phyloP scores from a whole-genome alignment of 768 basidiomycete genomes.

The Suillus subaureus region DNA sequence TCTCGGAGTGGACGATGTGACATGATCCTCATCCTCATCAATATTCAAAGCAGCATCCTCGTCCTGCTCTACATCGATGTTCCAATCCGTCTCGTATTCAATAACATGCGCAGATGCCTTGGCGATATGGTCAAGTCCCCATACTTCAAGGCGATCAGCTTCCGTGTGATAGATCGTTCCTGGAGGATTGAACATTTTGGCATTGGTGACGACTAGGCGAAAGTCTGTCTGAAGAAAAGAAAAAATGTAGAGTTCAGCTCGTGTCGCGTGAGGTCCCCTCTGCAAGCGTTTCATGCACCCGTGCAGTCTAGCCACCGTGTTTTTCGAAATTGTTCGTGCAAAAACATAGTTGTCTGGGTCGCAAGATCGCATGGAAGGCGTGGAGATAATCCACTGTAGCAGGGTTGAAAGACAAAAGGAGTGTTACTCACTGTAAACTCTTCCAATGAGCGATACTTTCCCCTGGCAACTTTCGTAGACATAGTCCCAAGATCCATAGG shows the following conservation, averaged over 20 bases:
- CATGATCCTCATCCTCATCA: slow-evolving; percentile 34
- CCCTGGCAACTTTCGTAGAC: slow-evolving; percentile 71
- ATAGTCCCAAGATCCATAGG: slow-evolving; percentile 97
- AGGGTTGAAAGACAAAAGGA: not conserved
- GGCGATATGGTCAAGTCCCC: slow-evolving; percentile 73
- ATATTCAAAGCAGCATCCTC: slow-evolving; percentile 41
- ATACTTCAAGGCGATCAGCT: slow-evolving; percentile 69
- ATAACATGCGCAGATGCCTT: slow-evolving; percentile 74
- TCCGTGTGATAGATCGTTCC: slow-evolving; percentile 75
- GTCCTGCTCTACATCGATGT: slow-evolving; percentile 75
- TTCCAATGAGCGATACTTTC: slow-evolving; percentile 78
- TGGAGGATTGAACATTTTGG: slow-evolving; percentile 76
- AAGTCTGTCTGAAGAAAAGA: slow-evolving; percentile 55
- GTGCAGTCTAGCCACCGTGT: not conserved
- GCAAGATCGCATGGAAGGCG: not conserved
- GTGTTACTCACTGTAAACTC: slow-evolving; percentile 67
- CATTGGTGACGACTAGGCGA: slow-evolving; percentile 70
- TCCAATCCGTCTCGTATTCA: slow-evolving; percentile 84
- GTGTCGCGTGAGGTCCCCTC: not conserved
- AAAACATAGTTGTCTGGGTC: not conserved
- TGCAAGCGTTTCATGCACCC: not conserved
- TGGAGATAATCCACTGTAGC: not conserved
- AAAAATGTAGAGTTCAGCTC: slow-evolving; percentile 16
- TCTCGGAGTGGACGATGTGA: slow-evolving; percentile 41
- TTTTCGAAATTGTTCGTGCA: not conserved